Conservation (phyloP, 129 eudicot species). For the Ambrosia trifida region DNA sequence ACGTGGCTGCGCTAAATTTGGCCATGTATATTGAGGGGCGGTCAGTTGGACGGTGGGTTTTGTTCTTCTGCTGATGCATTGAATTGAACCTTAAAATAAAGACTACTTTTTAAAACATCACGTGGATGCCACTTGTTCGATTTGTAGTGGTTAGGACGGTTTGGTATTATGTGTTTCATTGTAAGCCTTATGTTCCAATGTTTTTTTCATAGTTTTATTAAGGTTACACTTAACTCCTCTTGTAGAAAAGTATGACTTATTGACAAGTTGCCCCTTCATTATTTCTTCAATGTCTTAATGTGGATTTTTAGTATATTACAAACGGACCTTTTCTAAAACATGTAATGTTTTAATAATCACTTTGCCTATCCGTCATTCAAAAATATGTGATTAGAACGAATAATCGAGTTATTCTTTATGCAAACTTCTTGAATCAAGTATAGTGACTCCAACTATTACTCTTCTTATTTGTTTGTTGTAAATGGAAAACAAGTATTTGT, state of each 20-base stretch:
- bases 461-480: no score
- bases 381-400: no score
- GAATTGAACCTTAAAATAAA: constrained; percentile 5
- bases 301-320: no score
- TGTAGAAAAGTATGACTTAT: background rate
- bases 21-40: constrained; percentile 21
- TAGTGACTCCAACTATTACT: no score
- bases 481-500: no score
- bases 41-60: constrained; percentile 35
- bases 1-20: constrained; percentile 19
- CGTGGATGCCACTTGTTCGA: constrained; percentile 23
- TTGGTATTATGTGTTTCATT: constrained; percentile 15
- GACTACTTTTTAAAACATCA: no score
- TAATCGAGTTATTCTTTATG: no score
- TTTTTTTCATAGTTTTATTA: background rate
- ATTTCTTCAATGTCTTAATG: no score
- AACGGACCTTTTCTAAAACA: no score
- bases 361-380: no score
- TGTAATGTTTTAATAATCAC: no score
- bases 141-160: constrained; percentile 35
- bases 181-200: background rate
- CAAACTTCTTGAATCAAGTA: no score
- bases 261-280: background rate
- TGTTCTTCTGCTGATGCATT: constrained; percentile 8
- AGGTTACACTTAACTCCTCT: background rate